Evolutionary conservation across 2,329 filamentous ascomycete species (phyloP), one percentile per base, ranked within the genome.

Genomic region (Fusarium tricinctum): DNA sequence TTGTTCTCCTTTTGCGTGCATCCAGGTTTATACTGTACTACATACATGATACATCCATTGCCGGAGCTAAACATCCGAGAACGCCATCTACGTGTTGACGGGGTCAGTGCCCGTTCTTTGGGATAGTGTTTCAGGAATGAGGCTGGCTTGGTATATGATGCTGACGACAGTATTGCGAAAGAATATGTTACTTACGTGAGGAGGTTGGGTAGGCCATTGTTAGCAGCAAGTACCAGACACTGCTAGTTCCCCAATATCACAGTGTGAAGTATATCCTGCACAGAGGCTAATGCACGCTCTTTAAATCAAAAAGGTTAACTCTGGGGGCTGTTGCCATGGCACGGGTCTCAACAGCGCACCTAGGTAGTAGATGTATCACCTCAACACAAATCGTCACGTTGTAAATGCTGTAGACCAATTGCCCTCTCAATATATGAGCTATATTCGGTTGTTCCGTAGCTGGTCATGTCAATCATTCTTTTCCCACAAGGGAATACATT

Each of bases 121-220:
- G 2, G 8, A 4, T 26, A 26, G 23, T 26, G 23, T 26, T 26
- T 26, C 23, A 23, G 19, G 19, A 30, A 23, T 40, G 26, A 44
- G 44, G 6, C 26, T 48, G 22, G 17, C 9, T 33, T 12, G 5
- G 20, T n/a, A 17, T 2, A 19, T 33, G 28, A 28, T 14, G 15
- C 52, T 64, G 59, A 65, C 59, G 47, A 57, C 59, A 65, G 8
- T 6, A 62, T 57, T 62, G 49, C 40, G 52, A 42, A 52, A 64
- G 58, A 28, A 19, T 22, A 17, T 22, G 19, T n/a, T 13, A 19
- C 39, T 23, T 19, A n/a, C 23, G 12, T 40, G 47, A 50, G 35
- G 47, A 6, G 23, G 23, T 26, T 26, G 23, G 23, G 23, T 26
- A 26, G 23, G 6, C 7, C 23, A 26, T 6, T 26, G 22, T 3